These are phyloP conservation scores for Alternaria postmessia DNA, from an alignment of 2,329 filamentous ascomycete species.

Conservation along the genomic window DNA sequence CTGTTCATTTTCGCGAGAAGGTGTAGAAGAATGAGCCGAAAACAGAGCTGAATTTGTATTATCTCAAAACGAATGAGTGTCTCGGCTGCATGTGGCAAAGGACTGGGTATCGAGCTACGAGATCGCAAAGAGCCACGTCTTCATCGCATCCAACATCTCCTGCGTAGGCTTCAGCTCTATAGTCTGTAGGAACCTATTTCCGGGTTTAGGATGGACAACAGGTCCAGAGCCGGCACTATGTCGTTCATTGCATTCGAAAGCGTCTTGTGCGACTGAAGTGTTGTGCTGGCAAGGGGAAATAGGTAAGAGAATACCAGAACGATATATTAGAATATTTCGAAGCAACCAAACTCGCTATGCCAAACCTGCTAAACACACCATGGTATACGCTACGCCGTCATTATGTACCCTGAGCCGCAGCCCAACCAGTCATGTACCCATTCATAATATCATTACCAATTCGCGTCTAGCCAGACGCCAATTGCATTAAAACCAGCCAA, in stretches of 20 bases:
- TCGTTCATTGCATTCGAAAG: neutral
- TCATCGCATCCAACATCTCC: no score
- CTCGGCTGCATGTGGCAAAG: no score
- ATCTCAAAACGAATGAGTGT: no score
- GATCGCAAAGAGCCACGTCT: no score
- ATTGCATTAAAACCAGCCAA: conserved; percentile 1
- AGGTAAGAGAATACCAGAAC: neutral
- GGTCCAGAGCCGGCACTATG: neutral
- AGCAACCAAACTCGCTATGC: neutral
- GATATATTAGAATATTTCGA: neutral
- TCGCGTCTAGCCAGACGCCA: neutral
- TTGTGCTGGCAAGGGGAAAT: neutral
- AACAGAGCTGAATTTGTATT: no score
- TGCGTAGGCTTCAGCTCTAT: no score
- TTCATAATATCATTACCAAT: conserved; percentile 15
- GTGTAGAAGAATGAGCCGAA: no score
- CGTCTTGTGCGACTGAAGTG: neutral
- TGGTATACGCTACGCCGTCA: conserved; percentile 7
- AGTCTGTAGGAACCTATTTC: no score
- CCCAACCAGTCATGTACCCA: neutral
- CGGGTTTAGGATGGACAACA: no score
- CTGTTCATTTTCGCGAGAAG: no score
- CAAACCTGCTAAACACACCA: conserved; percentile 3
- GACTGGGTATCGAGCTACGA: no score
- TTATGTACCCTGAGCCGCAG: neutral